Base-by-base conservation (phyloP, 805 yeast species). In the Candida insectalens region DNA sequence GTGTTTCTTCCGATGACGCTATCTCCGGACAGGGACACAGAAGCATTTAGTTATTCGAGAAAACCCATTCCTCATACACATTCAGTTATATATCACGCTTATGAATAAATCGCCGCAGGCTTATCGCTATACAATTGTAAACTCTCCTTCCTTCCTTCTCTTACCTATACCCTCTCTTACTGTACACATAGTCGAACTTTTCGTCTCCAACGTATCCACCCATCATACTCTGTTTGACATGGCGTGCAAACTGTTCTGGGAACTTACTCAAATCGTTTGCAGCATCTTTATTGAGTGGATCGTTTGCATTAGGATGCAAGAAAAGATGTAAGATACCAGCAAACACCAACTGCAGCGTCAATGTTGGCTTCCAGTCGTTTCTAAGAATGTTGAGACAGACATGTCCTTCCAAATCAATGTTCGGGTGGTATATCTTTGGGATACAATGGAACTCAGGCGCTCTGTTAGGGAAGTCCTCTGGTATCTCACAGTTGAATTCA, bases 351-450 rank as follows among this genome's bases (percentile, higher is more conserved):
- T 82, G 84, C 49, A 89, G 60, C 38, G 81, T 83, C 44, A 89
- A 63, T 0, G 87, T 95, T 0, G 98, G 97, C 19, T 87, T 77
- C 98, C 98, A 89, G 54, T 89, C 97, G 53, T 88, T 95, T 45
- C 97, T 65, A 38, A 89, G 63, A 23, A 89, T 88, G 51, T 89
- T 89, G 39, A 89, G 66, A 51, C 98, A 89, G 5, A 89, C 83
- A 50, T 87, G 89, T 0, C 97, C 97, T 29, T 83, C 80, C 15
- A 74, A 52, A 53, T 89, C 96, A 43, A 89, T 89, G 50, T 89
- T 89, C 9, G 98, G 98, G 53, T 89, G 98, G 58, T 82, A 89
- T 4, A 89, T 83, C 49, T 68, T 76, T 34, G 76, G 70, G 20
- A 64, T 34, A 46, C 94, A 81, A 44, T 70, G 68, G 35, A 87